Evolutionary conservation across 164 flowering plant species (phyloP).

Genomic region (Santalum album): DNA sequence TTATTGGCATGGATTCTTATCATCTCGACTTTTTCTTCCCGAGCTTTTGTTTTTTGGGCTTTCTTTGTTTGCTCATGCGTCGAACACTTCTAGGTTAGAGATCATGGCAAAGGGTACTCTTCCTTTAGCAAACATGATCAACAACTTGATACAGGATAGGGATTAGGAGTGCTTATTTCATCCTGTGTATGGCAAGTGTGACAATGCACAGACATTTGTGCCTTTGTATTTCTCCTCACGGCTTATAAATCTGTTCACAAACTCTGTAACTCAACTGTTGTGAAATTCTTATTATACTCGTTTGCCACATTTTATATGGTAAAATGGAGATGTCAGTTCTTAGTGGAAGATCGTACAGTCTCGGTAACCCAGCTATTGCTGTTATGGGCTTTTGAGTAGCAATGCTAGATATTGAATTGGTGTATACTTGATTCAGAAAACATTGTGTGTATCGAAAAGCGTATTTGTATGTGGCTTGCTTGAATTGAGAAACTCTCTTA

Average conservation of each 20-base stretch:
- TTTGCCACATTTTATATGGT: background rate
- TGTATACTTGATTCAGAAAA: too few relatives aligned
- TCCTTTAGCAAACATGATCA: slow-evolving; percentile 70
- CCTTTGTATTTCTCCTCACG: background rate
- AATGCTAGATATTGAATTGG: too few relatives aligned
- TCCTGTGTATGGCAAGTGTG: slow-evolving; percentile 5
- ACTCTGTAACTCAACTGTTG: background rate
- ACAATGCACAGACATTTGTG: slow-evolving; percentile 4
- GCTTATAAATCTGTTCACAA: background rate
- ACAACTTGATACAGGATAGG: slow-evolving; percentile 55
- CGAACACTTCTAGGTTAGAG: slow-evolving; percentile 76
- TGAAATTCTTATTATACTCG: background rate
- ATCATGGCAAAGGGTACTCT: slow-evolving; percentile 88
- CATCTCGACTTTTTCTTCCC: slow-evolving; percentile 76
- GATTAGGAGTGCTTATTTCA: slow-evolving; percentile 23
- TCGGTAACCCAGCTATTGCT: too few relatives aligned
- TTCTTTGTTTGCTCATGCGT: slow-evolving; percentile 76
- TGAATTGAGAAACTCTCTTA: too few relatives aligned
- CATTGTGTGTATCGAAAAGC: too few relatives aligned
- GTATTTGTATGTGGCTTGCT: too few relatives aligned
- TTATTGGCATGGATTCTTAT: slow-evolving; percentile 94
- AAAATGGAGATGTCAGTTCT: background rate
- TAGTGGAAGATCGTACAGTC: too few relatives aligned
- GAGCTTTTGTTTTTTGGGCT: slow-evolving; percentile 78
- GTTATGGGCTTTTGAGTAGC: too few relatives aligned